Conservation (phyloP, 1,284 basidiomycete species). For the Trametes pubescens region DNA sequence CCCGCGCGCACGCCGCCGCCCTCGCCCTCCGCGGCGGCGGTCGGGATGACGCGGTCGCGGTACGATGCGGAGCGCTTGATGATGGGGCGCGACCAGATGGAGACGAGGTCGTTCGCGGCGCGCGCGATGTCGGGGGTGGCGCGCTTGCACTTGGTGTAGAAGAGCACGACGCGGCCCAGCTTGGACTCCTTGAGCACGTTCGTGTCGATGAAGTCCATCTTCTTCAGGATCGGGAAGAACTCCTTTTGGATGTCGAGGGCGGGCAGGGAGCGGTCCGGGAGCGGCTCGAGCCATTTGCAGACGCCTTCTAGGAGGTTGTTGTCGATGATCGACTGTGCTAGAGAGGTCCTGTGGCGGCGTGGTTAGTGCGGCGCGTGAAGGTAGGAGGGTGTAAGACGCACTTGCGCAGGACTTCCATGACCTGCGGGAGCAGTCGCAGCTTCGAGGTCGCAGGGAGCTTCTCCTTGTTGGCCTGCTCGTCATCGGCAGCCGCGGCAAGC, state of each 20-base stretch:
- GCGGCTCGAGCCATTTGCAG: conserved; percentile 92
- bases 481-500: conserved; percentile 88
- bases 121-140: conserved; percentile 85
- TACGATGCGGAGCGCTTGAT: conserved; percentile 91
- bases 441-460: conserved; percentile 91
- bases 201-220: conserved; percentile 94
- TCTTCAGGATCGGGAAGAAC: conserved; percentile 85
- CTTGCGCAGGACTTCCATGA: conserved; percentile 96
- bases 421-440: conserved; percentile 85
- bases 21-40: conserved; percentile 47
- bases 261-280: conserved; percentile 92
- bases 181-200: conserved; percentile 91
- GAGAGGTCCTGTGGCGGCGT: conserved; percentile 65
- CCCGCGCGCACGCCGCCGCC: conserved; percentile 46
- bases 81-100: conserved; percentile 92
- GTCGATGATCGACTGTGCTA: conserved; percentile 94
- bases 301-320: conserved; percentile 95
- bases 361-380: conserved; percentile 7
- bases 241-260: conserved; percentile 96
- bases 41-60: conserved; percentile 76
- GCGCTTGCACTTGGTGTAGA: conserved; percentile 95
- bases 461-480: conserved; percentile 82
- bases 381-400: conserved; percentile 50
- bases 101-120: conserved; percentile 87
- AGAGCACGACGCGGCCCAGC: conserved; percentile 92